Conservation (phyloP, 306 rosid species). For the Psophocarpus tetragonolobus region DNA sequence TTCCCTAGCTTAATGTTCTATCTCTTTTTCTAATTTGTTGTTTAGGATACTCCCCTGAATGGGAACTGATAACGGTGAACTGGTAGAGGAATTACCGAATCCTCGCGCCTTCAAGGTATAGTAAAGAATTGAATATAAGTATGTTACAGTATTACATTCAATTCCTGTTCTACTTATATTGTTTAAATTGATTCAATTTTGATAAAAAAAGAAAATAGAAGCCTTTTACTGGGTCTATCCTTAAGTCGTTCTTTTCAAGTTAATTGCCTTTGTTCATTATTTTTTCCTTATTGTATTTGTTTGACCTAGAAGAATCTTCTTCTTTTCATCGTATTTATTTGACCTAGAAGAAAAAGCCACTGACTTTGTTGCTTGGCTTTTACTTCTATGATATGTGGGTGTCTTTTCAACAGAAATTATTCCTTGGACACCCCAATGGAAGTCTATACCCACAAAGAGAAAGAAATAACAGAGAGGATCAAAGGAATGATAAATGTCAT, state of each 20-base stretch:
- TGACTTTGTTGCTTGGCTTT: neutral
- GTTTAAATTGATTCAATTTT: slow-evolving; percentile 5
- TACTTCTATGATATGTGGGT: neutral
- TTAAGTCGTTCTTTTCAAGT: neutral
- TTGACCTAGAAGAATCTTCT: neutral
- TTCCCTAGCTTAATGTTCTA: slow-evolving; percentile 31
- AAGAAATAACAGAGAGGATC: neutral
- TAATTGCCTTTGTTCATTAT: neutral
- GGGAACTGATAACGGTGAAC: slow-evolving; percentile 69
- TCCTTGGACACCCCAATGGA: neutral
- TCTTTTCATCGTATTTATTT: neutral
- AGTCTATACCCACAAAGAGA: neutral
- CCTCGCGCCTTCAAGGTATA: slow-evolving; percentile 64
- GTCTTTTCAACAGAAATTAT: neutral
- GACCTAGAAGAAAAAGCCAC: neutral
- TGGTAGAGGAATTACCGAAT: slow-evolving; percentile 40
- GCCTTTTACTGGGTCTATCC: slow-evolving; percentile 8
- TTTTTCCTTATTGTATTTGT: neutral
- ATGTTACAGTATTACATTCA: neutral
- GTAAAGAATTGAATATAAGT: neutral
- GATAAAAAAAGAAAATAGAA: neutral
- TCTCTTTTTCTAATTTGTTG: slow-evolving; percentile 43
- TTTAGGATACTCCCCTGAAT: slow-evolving; percentile 47
- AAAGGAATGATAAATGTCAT: neutral
- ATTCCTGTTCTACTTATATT: neutral